Percentiles rank a stretch among this genome's conserved stretches.
Conservation (phyloP, 495 filamentous ascomycete species). For the Lasiosphaeriaceae sp. region DNA sequence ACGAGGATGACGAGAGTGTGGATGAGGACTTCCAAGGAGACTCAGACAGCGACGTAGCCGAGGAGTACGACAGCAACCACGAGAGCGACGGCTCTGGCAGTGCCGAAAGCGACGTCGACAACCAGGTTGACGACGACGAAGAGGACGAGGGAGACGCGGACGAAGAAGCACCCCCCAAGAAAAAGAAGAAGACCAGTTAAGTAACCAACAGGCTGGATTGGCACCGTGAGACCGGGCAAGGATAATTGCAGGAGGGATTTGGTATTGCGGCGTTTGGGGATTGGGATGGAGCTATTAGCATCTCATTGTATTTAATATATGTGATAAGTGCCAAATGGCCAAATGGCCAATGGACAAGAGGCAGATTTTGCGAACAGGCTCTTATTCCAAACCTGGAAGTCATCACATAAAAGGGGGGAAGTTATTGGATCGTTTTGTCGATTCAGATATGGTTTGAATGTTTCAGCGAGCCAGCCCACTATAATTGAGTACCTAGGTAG, state of each 20-base stretch:
- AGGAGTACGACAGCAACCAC: constrained; percentile 90
- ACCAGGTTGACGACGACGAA: constrained; percentile 35
- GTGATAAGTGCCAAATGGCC: too few species aligned
- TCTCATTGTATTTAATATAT: not conserved
- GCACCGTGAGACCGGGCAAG: not conserved
- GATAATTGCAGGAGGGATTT: not conserved
- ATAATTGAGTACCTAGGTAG: too few species aligned
- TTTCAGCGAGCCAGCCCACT: too few species aligned
- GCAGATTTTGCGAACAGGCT: too few species aligned
- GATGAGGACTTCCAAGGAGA: constrained; percentile 96
- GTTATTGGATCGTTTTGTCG: too few species aligned
- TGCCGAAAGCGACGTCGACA: constrained; percentile 52
- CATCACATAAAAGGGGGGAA: too few species aligned
- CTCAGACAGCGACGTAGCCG: constrained; percentile 89
- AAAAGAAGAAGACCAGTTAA: constrained; percentile 45
- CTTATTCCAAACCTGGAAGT: too few species aligned
- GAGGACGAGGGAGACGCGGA: constrained; percentile 35
- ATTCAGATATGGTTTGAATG: too few species aligned
- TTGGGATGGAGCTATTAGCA: not conserved
- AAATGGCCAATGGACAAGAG: too few species aligned
- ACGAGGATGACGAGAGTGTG: constrained; percentile 90
- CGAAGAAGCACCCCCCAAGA: constrained; percentile 40
- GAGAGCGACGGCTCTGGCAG: constrained; percentile 74
- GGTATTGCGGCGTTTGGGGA: not conserved
- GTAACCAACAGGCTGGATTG: not conserved